A percentile compares a stretch with the other conserved stretches of the same genome.
phyloP scores from a whole-genome alignment of 371 early-diverging fungal species.

The Umbelopsis sp. region DNA sequence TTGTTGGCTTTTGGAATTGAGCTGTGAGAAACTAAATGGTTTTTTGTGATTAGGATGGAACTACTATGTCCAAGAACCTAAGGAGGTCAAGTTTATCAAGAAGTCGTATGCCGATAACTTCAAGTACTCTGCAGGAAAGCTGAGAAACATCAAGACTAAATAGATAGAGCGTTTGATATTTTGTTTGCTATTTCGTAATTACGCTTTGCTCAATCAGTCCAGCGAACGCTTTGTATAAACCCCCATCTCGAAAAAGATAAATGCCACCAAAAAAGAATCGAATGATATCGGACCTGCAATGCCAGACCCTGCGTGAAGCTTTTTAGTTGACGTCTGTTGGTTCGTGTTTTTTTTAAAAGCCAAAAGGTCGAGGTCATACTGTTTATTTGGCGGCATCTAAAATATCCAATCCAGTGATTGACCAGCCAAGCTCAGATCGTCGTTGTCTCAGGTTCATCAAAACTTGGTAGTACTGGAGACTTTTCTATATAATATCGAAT shows the following conservation, averaged over 20 bases:
- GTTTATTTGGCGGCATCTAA: too few relatives aligned
- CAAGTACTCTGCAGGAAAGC: conserved; percentile 76
- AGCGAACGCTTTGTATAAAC: conserved; percentile 18
- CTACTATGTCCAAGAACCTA: conserved; percentile 88
- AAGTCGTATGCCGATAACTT: conserved; percentile 93
- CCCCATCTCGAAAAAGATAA: not conserved
- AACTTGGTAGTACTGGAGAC: too few relatives aligned
- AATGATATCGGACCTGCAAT: too few relatives aligned
- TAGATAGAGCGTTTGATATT: conserved; percentile 44
- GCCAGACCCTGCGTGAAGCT: too few relatives aligned
- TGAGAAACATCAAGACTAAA: conserved; percentile 85
- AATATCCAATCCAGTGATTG: too few relatives aligned
- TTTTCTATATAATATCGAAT: too few relatives aligned
- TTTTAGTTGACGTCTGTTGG: too few relatives aligned
- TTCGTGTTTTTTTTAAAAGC: too few relatives aligned
- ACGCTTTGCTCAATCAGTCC: not conserved
- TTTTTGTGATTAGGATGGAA: conserved; percentile 64
- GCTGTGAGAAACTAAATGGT: not conserved
- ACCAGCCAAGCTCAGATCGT: too few relatives aligned
- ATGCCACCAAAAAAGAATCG: not conserved
- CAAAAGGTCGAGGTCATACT: too few relatives aligned
- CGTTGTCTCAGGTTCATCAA: too few relatives aligned
- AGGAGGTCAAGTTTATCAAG: conserved; percentile 68
- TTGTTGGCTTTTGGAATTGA: too few relatives aligned
- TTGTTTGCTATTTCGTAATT: not conserved